These are phyloP conservation scores for Tephrocybe sp. DNA, from an alignment of 768 basidiomycete genomes.

Conservation along the genomic window DNA sequence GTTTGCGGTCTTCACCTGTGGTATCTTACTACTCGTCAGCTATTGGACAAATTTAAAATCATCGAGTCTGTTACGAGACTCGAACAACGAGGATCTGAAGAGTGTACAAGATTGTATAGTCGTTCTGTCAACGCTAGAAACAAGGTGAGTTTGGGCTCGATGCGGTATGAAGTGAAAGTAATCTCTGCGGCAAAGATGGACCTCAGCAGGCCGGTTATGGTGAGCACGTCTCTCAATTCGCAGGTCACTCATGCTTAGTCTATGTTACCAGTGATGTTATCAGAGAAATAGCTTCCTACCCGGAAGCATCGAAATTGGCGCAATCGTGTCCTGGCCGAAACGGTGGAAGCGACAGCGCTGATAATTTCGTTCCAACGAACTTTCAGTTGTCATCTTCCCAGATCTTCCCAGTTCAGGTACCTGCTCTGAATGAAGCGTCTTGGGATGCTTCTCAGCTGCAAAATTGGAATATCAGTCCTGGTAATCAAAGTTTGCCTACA, in stretches of 20 bases:
- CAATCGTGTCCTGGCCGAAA: not conserved
- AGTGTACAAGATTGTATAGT: slow-evolving; percentile 62
- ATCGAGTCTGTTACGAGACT: slow-evolving; percentile 40
- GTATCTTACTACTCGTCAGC: slow-evolving; percentile 60
- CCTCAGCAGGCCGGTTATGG: slow-evolving; percentile 42
- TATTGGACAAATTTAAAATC: slow-evolving; percentile 59
- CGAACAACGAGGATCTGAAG: slow-evolving; percentile 46
- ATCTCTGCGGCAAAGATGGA: slow-evolving; percentile 31
- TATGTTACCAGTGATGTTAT: slow-evolving; percentile 34
- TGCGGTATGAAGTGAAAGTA: not conserved
- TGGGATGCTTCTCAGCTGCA: slow-evolving; percentile 1
- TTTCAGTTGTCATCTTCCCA: not conserved
- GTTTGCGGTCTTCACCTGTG: slow-evolving; percentile 38
- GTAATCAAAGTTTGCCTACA: not conserved
- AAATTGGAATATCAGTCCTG: not conserved
- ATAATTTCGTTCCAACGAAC: not conserved
- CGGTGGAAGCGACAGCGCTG: not conserved
- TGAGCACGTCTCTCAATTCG: slow-evolving; percentile 19
- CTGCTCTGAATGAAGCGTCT: too few species aligned
- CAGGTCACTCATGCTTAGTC: not conserved
- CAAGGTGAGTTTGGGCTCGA: slow-evolving; percentile 28
- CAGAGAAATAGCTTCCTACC: slow-evolving; percentile 33
- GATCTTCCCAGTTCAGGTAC: too few species aligned
- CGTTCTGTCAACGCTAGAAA: slow-evolving; percentile 44
- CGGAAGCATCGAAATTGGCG: slow-evolving; percentile 17